Evolutionary conservation across 2,329 filamentous ascomycete species (phyloP).

Genomic region (Talaromyces verruculosus): DNA sequence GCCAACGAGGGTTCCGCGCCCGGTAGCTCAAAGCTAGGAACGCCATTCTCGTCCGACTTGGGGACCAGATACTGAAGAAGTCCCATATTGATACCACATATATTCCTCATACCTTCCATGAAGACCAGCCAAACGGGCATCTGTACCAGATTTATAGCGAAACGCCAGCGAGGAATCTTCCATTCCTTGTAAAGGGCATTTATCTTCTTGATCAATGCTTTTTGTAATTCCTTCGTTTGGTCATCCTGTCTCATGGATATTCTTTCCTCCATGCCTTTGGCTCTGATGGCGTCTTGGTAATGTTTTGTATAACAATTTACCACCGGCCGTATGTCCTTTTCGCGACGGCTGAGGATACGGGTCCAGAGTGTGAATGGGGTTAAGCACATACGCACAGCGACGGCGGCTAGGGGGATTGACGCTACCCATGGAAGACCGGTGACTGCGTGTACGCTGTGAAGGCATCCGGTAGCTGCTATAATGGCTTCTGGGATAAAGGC

Average conservation of each 20-base stretch:
- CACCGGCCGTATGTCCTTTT: slow-evolving; percentile 46
- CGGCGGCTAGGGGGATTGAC: slow-evolving; percentile 56
- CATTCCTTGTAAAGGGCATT: slow-evolving; percentile 36
- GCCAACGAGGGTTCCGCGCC: slow-evolving; percentile 52
- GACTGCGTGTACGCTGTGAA: slow-evolving; percentile 52
- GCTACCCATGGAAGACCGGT: slow-evolving; percentile 55
- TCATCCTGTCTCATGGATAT: slow-evolving; percentile 23
- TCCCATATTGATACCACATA: slow-evolving; percentile 47
- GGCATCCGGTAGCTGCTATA: slow-evolving; percentile 46
- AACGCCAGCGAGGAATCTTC: slow-evolving; percentile 28
- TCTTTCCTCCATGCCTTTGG: slow-evolving; percentile 1
- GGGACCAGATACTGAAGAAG: slow-evolving; percentile 42
- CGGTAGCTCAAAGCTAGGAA: slow-evolving; percentile 24
- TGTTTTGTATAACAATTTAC: slow-evolving; percentile 38
- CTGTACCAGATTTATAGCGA: slow-evolving; percentile 33
- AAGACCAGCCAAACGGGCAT: slow-evolving; percentile 49
- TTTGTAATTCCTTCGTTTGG: slow-evolving; percentile 23
- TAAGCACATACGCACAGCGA: slow-evolving; percentile 51
- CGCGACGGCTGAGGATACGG: slow-evolving; percentile 42
- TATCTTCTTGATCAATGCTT: slow-evolving; percentile 29
- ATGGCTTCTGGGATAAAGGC: slow-evolving; percentile 47
- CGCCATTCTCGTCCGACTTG: slow-evolving; percentile 23
- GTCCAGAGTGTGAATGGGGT: slow-evolving; percentile 50
- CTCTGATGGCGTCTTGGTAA: slow-evolving; percentile 23
- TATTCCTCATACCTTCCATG: slow-evolving; percentile 50